Evolutionary conservation across 2,329 filamentous ascomycete genomes (phyloP).

Genomic region (Penicillium sp.): DNA sequence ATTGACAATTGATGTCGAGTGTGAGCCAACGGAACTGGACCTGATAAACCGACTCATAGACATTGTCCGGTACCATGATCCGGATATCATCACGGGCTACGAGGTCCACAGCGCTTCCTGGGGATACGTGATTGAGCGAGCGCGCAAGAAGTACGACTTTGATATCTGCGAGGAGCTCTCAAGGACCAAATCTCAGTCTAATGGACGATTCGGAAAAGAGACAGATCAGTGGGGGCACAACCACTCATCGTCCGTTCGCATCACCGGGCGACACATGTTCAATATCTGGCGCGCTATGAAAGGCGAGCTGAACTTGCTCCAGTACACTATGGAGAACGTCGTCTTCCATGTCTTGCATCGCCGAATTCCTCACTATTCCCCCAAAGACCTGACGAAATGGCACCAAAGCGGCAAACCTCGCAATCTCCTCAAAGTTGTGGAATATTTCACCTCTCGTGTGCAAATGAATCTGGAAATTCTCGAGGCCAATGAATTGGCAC

Average conservation of each 20-base stretch:
- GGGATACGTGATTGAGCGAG: constrained; percentile 93
- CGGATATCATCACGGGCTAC: constrained; percentile 90
- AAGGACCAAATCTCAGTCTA: constrained; percentile 77
- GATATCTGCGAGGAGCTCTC: constrained; percentile 90
- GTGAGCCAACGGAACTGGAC: constrained; percentile 78
- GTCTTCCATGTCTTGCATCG: constrained; percentile 85
- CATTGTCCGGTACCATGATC: constrained; percentile 78
- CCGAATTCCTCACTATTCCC: constrained; percentile 83
- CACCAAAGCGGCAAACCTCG: constrained; percentile 66
- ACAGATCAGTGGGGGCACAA: constrained; percentile 91
- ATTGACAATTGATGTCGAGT: constrained; percentile 62
- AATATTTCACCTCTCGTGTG: constrained; percentile 73
- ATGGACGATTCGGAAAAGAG: constrained; percentile 81
- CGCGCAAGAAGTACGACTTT: constrained; percentile 80
- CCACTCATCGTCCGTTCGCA: constrained; percentile 82
- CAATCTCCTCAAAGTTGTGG: constrained; percentile 70
- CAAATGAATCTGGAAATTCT: constrained; percentile 86
- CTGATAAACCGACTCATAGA: constrained; percentile 82
- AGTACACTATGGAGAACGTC: constrained; percentile 96
- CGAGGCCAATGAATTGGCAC: constrained; percentile 82
- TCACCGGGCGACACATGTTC: constrained; percentile 95
- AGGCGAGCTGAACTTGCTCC: constrained; percentile 82
- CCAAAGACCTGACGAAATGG: constrained; percentile 77
- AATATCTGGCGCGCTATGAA: constrained; percentile 97
- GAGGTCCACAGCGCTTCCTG: constrained; percentile 92